Evolutionary conservation across 768 basidiomycete species (phyloP).

Genomic region (Mycena albidolilacea): DNA sequence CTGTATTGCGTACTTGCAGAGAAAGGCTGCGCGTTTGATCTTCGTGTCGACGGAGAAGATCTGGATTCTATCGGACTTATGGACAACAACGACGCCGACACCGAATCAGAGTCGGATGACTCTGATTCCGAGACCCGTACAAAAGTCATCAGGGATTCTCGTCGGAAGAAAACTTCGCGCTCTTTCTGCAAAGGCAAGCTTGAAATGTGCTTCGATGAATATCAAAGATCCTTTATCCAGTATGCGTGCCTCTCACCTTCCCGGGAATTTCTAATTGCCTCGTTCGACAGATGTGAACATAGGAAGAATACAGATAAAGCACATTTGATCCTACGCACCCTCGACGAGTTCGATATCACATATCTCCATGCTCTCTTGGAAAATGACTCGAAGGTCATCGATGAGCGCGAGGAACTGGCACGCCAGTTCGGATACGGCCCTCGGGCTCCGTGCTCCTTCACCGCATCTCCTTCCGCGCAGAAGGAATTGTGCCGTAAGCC

Average conservation of each 20-base stretch:
- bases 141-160: too few relatives aligned
- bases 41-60: too few relatives aligned
- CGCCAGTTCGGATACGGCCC: conserved; percentile 41
- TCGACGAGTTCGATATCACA: conserved; percentile 41
- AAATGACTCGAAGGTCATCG: neutral
- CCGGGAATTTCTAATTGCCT: too few relatives aligned
- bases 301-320: conserved; percentile 6
- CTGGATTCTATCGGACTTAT: too few relatives aligned
- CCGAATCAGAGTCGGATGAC: too few relatives aligned
- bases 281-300: conserved; percentile 1
- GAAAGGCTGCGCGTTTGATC: too few relatives aligned
- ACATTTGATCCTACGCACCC: conserved; percentile 43
- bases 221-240: conserved; percentile 19
- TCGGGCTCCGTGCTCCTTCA: conserved; percentile 37
- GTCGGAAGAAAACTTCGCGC: too few relatives aligned
- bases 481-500: conserved; percentile 39
- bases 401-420: conserved; percentile 9
- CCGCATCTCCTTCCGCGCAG: conserved; percentile 35
- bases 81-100: too few relatives aligned
- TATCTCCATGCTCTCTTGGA: conserved; percentile 34
- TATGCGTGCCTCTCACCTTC: neutral
- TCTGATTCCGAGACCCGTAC: too few relatives aligned
- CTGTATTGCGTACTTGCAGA: too few relatives aligned
- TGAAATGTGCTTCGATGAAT: conserved; percentile 1
- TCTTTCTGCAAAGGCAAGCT: conserved; percentile 18